Evolutionary conservation across 257 asterid genomes (phyloP), one percentile per base, ranked within the genome.

Genomic region (Verbascum thapsus): DNA sequence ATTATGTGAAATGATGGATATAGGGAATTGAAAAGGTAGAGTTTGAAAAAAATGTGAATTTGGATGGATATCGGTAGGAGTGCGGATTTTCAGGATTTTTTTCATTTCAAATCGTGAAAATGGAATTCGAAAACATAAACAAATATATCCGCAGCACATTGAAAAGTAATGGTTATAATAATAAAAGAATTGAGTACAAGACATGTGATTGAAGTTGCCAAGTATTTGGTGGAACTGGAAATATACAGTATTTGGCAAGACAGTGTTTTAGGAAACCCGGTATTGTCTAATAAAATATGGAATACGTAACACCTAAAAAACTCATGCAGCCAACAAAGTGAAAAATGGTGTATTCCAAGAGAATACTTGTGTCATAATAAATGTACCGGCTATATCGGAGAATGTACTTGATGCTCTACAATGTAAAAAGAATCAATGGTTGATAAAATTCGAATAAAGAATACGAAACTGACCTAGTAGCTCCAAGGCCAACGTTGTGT

Each of bases 401-500:
- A 43, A 45, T 23, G 42, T 9, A 23, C 11, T 10, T 3, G 53
- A 16, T 53, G 12, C 61, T 53, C 48, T 17, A 20, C 34, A 8
- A 3, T 71, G 62, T 8, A 18, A 40, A 59, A 58, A 55, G 42
- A 55, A 40, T 23, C 13, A 16, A n/a, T 6, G 23, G 15, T 13
- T 16, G 51, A 34, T 15, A 19, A 45, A 44, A 67, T 52, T 40
- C 59, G 53, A 47, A 40, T 38, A 57, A 23, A 23, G 49, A 43
- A 37, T 37, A n/a, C 3, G 42, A 32, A 71, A 68, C 75, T 76
- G 72, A 75, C 96, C 90, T 81, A 39, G 97, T 74, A 63, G 95
- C 97, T 11, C 97, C 97, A 73, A 90, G 96, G 53, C 96, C 97
- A 66, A 90, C 16, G 53, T 90, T 87, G 74, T 90, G 97, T 8